Percentiles rank a stretch among this genome's conserved stretches.
phyloP scores from a whole-genome alignment of 495 filamentous ascomycete genomes.

The Lineolata rhizophorae region DNA sequence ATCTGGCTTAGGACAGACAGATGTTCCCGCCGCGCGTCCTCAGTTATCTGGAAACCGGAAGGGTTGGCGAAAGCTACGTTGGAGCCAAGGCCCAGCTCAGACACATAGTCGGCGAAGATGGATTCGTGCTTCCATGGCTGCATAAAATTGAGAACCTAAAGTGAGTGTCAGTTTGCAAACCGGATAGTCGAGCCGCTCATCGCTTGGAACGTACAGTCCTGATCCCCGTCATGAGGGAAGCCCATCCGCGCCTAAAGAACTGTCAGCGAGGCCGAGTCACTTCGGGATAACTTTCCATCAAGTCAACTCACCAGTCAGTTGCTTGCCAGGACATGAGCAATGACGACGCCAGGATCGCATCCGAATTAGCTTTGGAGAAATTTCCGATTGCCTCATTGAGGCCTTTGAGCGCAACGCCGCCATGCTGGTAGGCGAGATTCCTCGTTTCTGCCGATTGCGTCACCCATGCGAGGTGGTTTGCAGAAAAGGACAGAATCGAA shows the following conservation, averaged over 20 bases:
- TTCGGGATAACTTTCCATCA: too few relatives aligned
- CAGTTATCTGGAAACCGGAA: constrained; percentile 29
- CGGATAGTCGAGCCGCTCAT: too few relatives aligned
- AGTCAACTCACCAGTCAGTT: constrained; percentile 64
- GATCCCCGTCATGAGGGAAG: constrained; percentile 76
- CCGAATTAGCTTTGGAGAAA: constrained; percentile 73
- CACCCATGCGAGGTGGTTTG: constrained; percentile 73
- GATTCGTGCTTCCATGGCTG: constrained; percentile 81
- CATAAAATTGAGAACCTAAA: constrained; percentile 76
- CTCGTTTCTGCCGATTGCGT: constrained; percentile 63
- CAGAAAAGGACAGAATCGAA: constrained; percentile 72
- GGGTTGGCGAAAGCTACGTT: constrained; percentile 27
- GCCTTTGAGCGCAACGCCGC: constrained; percentile 64
- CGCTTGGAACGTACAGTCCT: constrained; percentile 46
- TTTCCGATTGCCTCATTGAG: constrained; percentile 65
- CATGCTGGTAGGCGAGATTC: constrained; percentile 70
- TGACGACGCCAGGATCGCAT: constrained; percentile 81
- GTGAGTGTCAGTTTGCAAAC: constrained; percentile 18
- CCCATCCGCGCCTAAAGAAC: constrained; percentile 60
- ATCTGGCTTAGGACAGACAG: constrained; percentile 40
- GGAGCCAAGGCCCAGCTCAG: constrained; percentile 43
- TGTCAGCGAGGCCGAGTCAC: constrained; percentile 17
- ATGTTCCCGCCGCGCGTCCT: constrained; percentile 41
- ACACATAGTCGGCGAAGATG: constrained; percentile 63
- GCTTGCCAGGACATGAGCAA: constrained; percentile 91